Percentiles rank a stretch among this genome's conserved stretches.
Conservation (phyloP, 768 basidiomycete genomes). For the Arthromyces matolae region DNA sequence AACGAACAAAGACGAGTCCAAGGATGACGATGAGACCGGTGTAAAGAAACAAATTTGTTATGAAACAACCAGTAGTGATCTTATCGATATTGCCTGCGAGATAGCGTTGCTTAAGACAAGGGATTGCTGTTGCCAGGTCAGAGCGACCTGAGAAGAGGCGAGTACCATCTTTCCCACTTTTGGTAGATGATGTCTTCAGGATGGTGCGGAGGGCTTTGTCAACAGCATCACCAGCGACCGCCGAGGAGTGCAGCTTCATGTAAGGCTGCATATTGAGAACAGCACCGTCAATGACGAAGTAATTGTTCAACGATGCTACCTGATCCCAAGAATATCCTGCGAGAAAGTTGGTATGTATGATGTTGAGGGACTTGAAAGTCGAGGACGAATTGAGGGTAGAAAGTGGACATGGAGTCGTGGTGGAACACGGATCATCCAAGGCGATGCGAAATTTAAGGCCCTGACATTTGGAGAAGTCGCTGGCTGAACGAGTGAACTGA, state of each 20-base stretch:
- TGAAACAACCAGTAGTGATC: constrained; percentile 92
- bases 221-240: constrained; percentile 71
- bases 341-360: constrained; percentile 61
- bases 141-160: constrained; percentile 75
- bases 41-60: constrained; percentile 86
- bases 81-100: constrained; percentile 96
- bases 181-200: constrained; percentile 41
- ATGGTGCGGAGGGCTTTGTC: constrained; percentile 81
- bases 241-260: constrained; percentile 61
- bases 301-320: constrained; percentile 65
- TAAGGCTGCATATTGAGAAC: constrained; percentile 94
- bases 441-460: constrained; percentile 66
- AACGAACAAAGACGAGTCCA: constrained; percentile 84
- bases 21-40: constrained; percentile 89
- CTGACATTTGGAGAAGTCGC: constrained; percentile 63
- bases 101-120: constrained; percentile 83
- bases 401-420: constrained; percentile 62
- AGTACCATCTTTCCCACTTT: constrained; percentile 85
- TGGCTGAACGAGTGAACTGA: constrained; percentile 67
- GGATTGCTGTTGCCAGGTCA: constrained; percentile 62
- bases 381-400: constrained; percentile 50
- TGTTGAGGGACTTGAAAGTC: constrained; percentile 56
- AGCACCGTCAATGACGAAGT: constrained; percentile 87
- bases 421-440: constrained; percentile 67
- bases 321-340: constrained; percentile 94